Evolutionary conservation across 306 rosid genomes (phyloP).

Genomic region (Rosa persica): DNA sequence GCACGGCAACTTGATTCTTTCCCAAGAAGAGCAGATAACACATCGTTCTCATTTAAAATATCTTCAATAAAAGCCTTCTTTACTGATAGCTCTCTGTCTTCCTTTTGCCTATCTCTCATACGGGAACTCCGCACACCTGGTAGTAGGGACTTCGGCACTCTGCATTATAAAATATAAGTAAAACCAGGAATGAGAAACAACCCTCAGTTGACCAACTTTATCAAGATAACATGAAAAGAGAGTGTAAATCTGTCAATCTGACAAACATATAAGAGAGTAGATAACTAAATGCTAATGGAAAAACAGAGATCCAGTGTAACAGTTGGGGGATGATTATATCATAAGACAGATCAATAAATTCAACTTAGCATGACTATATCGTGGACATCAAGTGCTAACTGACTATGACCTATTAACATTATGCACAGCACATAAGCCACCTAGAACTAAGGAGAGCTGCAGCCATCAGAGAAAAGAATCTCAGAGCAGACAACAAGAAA

Average conservation of each 20-base stretch:
- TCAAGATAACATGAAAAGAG: background rate
- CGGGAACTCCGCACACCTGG: conserved; percentile 96
- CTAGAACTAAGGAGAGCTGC: background rate
- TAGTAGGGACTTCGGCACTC: conserved; percentile 86
- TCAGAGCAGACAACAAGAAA: background rate
- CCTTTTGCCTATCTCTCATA: conserved; percentile 78
- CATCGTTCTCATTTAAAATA: conserved; percentile 66
- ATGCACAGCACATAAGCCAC: background rate
- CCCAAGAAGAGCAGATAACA: conserved; percentile 55
- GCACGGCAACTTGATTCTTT: conserved; percentile 58
- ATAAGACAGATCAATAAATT: background rate
- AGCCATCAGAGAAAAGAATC: background rate
- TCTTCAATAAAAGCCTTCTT: conserved; percentile 87
- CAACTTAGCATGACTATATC: background rate
- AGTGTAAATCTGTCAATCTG: background rate
- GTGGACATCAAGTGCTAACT: background rate
- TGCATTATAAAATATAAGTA: conserved; percentile 37
- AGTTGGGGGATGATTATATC: background rate
- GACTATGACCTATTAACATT: background rate
- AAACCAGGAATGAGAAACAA: conserved; percentile 36
- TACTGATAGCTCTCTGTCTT: conserved; percentile 81
- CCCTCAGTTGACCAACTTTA: conserved; percentile 15
- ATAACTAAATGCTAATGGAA: background rate
- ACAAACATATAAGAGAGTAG: background rate
- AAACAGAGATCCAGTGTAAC: background rate